Evolutionary conservation across 768 basidiomycete species (phyloP), one percentile per base, ranked within the genome.

Genomic region (Melanogaster broomeanus): DNA sequence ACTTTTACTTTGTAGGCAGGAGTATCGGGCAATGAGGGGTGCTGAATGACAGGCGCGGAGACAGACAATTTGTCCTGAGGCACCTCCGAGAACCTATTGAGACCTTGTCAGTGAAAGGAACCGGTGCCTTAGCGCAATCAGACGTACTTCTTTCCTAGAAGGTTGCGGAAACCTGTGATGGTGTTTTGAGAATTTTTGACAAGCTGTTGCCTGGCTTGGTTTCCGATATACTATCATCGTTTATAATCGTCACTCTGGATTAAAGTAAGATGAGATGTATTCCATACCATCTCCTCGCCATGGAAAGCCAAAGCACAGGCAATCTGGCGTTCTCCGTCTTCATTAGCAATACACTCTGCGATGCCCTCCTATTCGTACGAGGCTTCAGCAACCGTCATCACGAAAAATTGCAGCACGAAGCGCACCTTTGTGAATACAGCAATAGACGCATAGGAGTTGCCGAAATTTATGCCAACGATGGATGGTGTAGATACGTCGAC

Each of bases 241-340:
- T 38, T 11, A 42, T 33, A 48, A 56, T 48, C 44, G 43, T 57
- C 13, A 45, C 40, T 30, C 12, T 1, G n/a, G 41, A 52, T 45
- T 19, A 33, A n/a, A 30, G 22, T 4, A 24, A 48, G 7, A 49
- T 52, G 24, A 28, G 22, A 42, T 22, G 9, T 40, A 15, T 39
- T n/a, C 77, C 88, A 61, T 64, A 93, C 94, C 67, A 88, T 84
- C 69, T 98, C 90, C 69, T 96, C 91, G 24, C 93, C 93, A 35
- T 84, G 83, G 68, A 96, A 98, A 0, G 94, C 83, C 48, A 98
- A 77, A 24, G 93, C 93, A 66, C 91, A 93, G 0, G 93, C 93
- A 62, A 99, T 98, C 74, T 99, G 96, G 28, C 97, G 87, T 66
- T 98, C 96, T 27, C 97, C 96, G 67, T 98, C 96, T 67, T 98